Evolutionary conservation across 2,329 filamentous ascomycete genomes (phyloP).

Genomic region (Pyricularia pennisetigena): DNA sequence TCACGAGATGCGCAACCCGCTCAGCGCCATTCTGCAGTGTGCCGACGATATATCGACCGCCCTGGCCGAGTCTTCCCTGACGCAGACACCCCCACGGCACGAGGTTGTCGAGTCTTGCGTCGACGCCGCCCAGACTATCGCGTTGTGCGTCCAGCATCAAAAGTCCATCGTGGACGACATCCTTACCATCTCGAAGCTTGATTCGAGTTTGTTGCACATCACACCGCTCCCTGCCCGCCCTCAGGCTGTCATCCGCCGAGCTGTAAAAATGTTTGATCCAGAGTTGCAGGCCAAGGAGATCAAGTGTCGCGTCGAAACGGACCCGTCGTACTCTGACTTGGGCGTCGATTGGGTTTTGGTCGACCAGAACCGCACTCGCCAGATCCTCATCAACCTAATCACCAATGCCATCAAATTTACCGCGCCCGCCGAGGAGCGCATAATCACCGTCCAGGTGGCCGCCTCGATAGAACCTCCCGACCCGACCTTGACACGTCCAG

Average conservation of each 20-base stretch:
- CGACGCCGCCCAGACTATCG: conserved; percentile 46
- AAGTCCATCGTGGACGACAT: conserved; percentile 41
- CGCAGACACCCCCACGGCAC: conserved; percentile 12
- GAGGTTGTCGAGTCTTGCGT: conserved; percentile 35
- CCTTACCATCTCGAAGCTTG: conserved; percentile 39
- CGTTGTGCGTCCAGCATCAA: conserved; percentile 46
- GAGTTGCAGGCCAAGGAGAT: conserved; percentile 47
- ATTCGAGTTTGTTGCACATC: conserved; percentile 44
- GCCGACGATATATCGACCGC: conserved; percentile 38
- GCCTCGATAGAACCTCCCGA: conserved; percentile 31
- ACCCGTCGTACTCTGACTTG: conserved; percentile 35
- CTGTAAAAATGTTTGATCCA: conserved; percentile 49
- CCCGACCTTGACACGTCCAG: conserved; percentile 8
- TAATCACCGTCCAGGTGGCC: conserved; percentile 39
- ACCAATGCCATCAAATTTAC: conserved; percentile 56
- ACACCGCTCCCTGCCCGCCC: conserved; percentile 44
- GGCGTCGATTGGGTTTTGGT: conserved; percentile 44
- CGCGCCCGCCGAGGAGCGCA: conserved; percentile 16
- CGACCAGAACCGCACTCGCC: conserved; percentile 47
- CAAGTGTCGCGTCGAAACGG: conserved; percentile 36
- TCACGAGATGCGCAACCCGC: conserved; percentile 43
- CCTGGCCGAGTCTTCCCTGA: conserved; percentile 12
- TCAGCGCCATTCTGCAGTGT: conserved; percentile 46
- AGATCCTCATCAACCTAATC: conserved; percentile 49
- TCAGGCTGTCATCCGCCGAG: conserved; percentile 38